Percentiles rank a stretch among this genome's conserved stretches.
Conservation (phyloP, 495 filamentous ascomycete species). For the Pseudevernia furfuracea region DNA sequence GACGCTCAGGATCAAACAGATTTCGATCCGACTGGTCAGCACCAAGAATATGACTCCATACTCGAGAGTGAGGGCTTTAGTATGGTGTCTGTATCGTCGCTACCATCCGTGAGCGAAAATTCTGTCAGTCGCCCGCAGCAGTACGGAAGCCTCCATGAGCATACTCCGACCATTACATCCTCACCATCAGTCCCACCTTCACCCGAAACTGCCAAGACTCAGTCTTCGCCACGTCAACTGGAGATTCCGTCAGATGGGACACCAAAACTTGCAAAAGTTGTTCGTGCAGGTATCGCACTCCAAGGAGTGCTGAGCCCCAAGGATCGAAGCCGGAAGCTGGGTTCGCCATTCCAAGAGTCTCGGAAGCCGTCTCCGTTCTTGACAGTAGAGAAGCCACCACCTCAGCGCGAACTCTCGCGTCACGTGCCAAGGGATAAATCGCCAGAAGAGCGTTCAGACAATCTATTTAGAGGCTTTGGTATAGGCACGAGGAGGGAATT, state of each 20-base stretch:
- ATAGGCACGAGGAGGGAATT: constrained; percentile 39
- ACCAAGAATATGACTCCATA: constrained; percentile 47
- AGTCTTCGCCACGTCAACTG: constrained; percentile 12
- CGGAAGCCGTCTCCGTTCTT: not conserved
- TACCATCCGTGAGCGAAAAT: constrained; percentile 41
- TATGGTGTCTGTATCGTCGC: constrained; percentile 50
- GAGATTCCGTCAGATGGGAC: constrained; percentile 25
- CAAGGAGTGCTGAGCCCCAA: constrained; percentile 37
- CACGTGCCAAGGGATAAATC: constrained; percentile 4
- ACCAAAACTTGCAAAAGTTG: constrained; percentile 36
- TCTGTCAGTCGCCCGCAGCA: constrained; percentile 1
- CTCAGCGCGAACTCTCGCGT: not conserved
- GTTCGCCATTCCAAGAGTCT: constrained; percentile 14
- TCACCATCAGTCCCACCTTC: constrained; percentile 7
- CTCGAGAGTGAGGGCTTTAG: constrained; percentile 55
- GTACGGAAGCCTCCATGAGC: not conserved
- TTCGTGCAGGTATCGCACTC: constrained; percentile 43
- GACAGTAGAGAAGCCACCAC: not conserved
- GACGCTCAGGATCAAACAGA: constrained; percentile 25
- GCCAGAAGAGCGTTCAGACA: constrained; percentile 34
- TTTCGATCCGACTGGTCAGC: constrained; percentile 38
- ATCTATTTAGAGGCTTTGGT: constrained; percentile 41
- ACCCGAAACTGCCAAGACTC: not conserved
- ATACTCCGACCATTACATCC: constrained; percentile 8
- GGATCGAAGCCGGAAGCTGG: constrained; percentile 9